Evolutionary conservation across 345 rosid species (phyloP), one percentile per base, ranked within the genome.

Genomic region (Corchorus olitorius): DNA sequence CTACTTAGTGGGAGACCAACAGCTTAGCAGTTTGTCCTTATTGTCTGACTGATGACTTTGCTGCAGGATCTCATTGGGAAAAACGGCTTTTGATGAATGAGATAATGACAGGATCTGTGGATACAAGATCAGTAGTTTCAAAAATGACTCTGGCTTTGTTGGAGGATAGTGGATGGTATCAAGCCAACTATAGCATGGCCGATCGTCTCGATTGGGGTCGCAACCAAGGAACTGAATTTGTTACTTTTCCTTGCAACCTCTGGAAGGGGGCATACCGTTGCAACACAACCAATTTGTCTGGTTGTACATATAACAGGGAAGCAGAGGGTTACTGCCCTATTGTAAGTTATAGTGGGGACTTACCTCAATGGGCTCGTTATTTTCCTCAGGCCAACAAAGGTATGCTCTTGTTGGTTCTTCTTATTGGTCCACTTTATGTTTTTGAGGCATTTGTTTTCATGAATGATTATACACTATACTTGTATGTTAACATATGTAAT

Each of bases 271-370:
- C 97, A 69, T 96, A 96, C 78, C 95, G 84, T 79, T 96, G 99
- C 89, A 96, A 96, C 84, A 89, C 95, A 46, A 86, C 97, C 63
- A 97, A 88, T 78, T 81, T 91, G 79, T 96, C 99, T 35, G 99
- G 99, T 27, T 96, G 99, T 84, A 96, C 99, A 79, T 94, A 92
- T 82, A 94, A 94, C 86, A 90, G 99, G 85, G 97, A 96, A 84
- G 99, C 98, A 61, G 99, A 96, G 84, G 99, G 99, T 69, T 96
- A 96, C 79, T 96, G 99, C 78, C 99, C 99, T 59, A 94, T 96
- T 76, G 85, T 96, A 79, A 96, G 86, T 85, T 92, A 96, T 82
- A 90, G 90, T 39, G 97, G 92, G 69, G 99, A 96, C 81, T 90
- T 96, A 70, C 99, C 99, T 69, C 88, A 83, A 63, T 96, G 99